Evolutionary conservation across 2,329 filamentous ascomycete genomes (phyloP).

Genomic region (Fusarium sp.): DNA sequence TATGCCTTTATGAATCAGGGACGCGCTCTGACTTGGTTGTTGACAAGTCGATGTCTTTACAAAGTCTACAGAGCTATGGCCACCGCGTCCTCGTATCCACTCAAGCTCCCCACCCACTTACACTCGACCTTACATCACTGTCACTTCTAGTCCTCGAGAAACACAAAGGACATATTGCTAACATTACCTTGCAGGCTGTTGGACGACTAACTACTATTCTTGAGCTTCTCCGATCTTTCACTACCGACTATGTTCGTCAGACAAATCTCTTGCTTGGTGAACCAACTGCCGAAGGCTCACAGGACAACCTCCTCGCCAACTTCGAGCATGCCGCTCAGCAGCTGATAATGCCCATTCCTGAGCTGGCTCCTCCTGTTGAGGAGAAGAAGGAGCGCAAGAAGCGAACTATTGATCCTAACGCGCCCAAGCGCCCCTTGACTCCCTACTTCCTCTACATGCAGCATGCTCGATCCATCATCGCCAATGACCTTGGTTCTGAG

Average conservation of each 20-base stretch:
- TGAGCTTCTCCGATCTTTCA: conserved; percentile 80
- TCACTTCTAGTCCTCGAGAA: not conserved
- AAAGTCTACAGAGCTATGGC: conserved; percentile 31
- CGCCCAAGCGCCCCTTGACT: conserved; percentile 91
- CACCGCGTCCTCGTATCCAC: conserved; percentile 19
- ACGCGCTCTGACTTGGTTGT: conserved; percentile 24
- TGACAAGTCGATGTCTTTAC: conserved; percentile 16
- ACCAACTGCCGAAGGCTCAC: conserved; percentile 60
- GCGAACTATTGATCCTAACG: conserved; percentile 87
- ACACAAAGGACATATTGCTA: conserved; percentile 42
- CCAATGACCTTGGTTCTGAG: conserved; percentile 76
- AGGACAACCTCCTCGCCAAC: conserved; percentile 57
- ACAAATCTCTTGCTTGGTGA: conserved; percentile 83
- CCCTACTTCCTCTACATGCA: conserved; percentile 97
- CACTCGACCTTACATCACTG: not conserved
- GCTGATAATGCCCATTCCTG: conserved; percentile 53
- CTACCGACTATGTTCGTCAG: conserved; percentile 86
- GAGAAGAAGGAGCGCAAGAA: conserved; percentile 92
- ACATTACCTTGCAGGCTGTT: conserved; percentile 52
- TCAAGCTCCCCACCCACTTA: conserved; percentile 22
- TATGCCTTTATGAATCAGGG: not conserved
- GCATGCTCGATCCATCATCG: conserved; percentile 83
- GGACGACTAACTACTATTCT: conserved; percentile 79
- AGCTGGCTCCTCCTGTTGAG: conserved; percentile 59
- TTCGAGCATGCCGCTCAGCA: conserved; percentile 62